Conservation (phyloP, 768 basidiomycete genomes). For the Lactarius hengduanensis region DNA sequence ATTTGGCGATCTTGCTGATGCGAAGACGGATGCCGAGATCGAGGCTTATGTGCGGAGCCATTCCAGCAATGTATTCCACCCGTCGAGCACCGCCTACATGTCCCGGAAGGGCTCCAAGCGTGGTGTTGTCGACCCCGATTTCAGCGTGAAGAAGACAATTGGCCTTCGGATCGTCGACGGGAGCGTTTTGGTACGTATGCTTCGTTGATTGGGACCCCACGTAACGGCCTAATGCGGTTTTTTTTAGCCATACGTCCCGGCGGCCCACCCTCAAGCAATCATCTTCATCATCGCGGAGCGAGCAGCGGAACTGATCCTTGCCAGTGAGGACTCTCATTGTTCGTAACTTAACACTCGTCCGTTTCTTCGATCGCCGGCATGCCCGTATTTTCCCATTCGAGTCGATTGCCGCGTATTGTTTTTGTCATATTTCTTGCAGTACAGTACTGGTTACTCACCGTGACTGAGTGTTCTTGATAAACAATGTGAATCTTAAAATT, state of each 20-base stretch:
- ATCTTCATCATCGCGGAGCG: conserved; percentile 25
- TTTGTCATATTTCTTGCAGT: too few species aligned
- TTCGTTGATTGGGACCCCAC: background rate
- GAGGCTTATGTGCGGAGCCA: conserved; percentile 27
- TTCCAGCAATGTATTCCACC: conserved; percentile 32
- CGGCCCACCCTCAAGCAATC: conserved; percentile 20
- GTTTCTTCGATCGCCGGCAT: too few species aligned
- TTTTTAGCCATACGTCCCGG: conserved; percentile 22
- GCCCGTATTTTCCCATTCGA: too few species aligned
- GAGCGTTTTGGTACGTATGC: conserved; percentile 23
- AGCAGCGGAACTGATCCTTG: conserved; percentile 20
- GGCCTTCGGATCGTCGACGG: conserved; percentile 42
- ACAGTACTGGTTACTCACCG: too few species aligned
- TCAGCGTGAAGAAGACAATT: conserved; percentile 45
- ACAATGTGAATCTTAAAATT: too few species aligned
- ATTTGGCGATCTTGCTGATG: background rate
- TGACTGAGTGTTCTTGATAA: too few species aligned
- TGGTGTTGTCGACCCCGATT: conserved; percentile 46
- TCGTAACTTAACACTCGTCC: too few species aligned
- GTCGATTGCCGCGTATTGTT: too few species aligned
- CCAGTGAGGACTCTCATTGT: background rate
- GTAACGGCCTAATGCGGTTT: background rate
- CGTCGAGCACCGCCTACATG: conserved; percentile 44
- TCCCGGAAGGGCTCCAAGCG: conserved; percentile 33
- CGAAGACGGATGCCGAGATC: conserved; percentile 28